Evolutionary conservation across 805 yeast genomes (phyloP).

Genomic region (Ogataea zsoltii): DNA sequence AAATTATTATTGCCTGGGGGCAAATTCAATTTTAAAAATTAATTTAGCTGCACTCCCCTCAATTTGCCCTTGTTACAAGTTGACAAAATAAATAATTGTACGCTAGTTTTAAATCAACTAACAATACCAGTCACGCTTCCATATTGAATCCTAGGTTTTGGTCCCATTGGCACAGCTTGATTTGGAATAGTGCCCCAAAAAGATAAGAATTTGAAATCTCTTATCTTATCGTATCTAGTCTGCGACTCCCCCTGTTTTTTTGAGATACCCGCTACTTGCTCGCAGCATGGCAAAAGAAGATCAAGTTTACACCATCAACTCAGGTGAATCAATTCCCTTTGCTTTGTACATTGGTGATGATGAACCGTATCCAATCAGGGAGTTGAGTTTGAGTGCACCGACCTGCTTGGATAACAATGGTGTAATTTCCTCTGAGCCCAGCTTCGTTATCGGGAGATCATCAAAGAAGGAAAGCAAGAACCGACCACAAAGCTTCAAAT

Average conservation of each 20-base stretch:
- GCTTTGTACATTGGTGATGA: not conserved
- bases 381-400: not conserved
- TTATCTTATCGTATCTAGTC: too few relatives aligned
- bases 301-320: not conserved
- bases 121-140: too few relatives aligned
- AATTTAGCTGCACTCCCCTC: not conserved
- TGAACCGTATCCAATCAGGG: conserved; percentile 13
- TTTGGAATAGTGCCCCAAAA: too few relatives aligned
- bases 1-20: not conserved
- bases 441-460: conserved; percentile 27
- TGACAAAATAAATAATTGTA: not conserved
- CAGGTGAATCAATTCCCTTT: not conserved
- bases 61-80: not conserved
- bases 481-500: conserved; percentile 8
- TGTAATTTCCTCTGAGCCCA: conserved; percentile 4
- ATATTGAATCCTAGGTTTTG: too few relatives aligned
- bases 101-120: not conserved
- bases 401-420: not conserved
- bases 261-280: too few relatives aligned
- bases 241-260: too few relatives aligned
- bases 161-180: too few relatives aligned
- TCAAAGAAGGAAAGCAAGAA: conserved; percentile 14
- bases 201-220: too few relatives aligned
- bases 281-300: not conserved
- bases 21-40: not conserved